phyloP scores from a whole-genome alignment of 108 stramenopile species.

The Seminavis robusta region DNA sequence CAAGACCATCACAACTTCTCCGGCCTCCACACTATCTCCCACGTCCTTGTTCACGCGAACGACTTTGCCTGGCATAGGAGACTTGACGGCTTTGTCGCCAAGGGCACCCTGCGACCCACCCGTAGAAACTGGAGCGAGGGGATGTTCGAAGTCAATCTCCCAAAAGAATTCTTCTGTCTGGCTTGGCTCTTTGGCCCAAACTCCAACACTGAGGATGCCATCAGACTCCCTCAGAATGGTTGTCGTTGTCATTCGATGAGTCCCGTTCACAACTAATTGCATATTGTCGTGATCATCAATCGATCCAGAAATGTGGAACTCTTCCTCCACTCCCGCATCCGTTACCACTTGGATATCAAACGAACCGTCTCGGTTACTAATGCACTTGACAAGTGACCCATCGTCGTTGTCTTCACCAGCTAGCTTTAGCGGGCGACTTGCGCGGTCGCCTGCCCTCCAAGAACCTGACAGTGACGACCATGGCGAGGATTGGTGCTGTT shows the following conservation, averaged over 20 bases:
- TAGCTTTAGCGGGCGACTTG: slow-evolving; percentile 6
- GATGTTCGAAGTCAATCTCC: slow-evolving; percentile 20
- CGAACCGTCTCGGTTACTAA: slow-evolving; percentile 40
- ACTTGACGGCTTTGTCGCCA: slow-evolving; percentile 31
- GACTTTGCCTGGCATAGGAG: slow-evolving; percentile 91
- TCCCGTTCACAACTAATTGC: slow-evolving; percentile 22
- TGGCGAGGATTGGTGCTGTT: slow-evolving; percentile 4
- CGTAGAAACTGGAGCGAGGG: background rate
- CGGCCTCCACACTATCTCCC: slow-evolving; percentile 62
- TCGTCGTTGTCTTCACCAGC: slow-evolving; percentile 5
- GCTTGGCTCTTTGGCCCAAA: slow-evolving; percentile 40
- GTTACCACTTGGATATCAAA: slow-evolving; percentile 28
- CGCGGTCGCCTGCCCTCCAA: slow-evolving; percentile 33
- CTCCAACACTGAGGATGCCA: slow-evolving; percentile 25
- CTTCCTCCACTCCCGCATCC: background rate
- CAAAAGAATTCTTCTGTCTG: slow-evolving; percentile 20
- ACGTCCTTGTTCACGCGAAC: slow-evolving; percentile 40
- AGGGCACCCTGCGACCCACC: slow-evolving; percentile 1
- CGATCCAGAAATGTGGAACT: slow-evolving; percentile 19
- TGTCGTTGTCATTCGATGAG: slow-evolving; percentile 6
- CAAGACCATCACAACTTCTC: slow-evolving; percentile 70
- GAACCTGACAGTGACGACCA: slow-evolving; percentile 43
- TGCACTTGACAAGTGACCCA: slow-evolving; percentile 21
- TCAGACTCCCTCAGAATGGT: slow-evolving; percentile 14
- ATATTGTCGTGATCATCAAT: slow-evolving; percentile 6